These are phyloP conservation scores for Saccharomycopsis sp. DNA, from an alignment of 805 yeast species.

Conservation along the genomic window DNA sequence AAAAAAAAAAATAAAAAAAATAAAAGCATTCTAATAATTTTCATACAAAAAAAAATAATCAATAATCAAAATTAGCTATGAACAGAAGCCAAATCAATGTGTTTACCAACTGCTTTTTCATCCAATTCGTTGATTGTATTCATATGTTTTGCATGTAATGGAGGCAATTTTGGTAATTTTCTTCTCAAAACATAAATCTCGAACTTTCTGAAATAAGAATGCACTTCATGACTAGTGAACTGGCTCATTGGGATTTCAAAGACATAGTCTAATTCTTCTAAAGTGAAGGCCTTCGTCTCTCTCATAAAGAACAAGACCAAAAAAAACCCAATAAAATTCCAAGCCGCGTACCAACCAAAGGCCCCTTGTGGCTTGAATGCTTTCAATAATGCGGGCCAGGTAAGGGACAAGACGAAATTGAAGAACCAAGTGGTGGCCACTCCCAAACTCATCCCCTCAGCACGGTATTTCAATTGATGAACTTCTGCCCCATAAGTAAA, in stretches of 20 bases:
- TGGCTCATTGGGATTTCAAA: constrained; percentile 46
- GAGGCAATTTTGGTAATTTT: constrained; percentile 20
- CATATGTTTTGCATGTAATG: constrained; percentile 14
- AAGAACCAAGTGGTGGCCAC: constrained; percentile 70
- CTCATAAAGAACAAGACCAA: constrained; percentile 62
- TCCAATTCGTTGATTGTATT: constrained; percentile 6
- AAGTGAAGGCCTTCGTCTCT: constrained; percentile 54
- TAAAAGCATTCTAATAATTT: too few species aligned
- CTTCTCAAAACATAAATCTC: constrained; percentile 37
- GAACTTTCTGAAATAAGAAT: constrained; percentile 32
- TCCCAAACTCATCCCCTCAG: constrained; percentile 71
- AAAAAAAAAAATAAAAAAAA: too few species aligned
- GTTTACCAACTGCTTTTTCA: constrained; percentile 16
- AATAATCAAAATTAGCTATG: background rate
- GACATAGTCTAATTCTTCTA: constrained; percentile 65
- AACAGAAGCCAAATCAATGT: constrained; percentile 8
- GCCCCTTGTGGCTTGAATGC: constrained; percentile 77
- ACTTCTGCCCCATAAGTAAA: constrained; percentile 84
- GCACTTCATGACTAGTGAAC: constrained; percentile 42
- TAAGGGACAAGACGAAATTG: constrained; percentile 57
- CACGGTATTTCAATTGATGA: constrained; percentile 69
- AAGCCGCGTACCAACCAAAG: constrained; percentile 80
- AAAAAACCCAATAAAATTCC: constrained; percentile 66
- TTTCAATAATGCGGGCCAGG: constrained; percentile 65
- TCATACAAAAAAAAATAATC: background rate